Percentiles rank a stretch among this genome's conserved stretches.
Evolutionary conservation across 306 rosid genomes (phyloP).

Genomic region (Dryas octopetala): DNA sequence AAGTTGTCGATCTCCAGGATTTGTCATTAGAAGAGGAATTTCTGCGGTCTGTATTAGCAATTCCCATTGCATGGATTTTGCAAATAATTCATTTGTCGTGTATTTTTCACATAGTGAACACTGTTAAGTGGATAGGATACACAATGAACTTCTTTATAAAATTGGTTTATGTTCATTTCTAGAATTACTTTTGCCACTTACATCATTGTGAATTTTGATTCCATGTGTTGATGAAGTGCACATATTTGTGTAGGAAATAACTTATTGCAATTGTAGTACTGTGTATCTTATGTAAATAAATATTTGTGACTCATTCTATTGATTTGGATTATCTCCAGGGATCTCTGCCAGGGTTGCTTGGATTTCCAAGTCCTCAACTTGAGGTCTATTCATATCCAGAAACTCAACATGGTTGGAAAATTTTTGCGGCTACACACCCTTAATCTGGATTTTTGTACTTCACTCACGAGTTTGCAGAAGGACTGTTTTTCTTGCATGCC

Average conservation of each 20-base stretch:
- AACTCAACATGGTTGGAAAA: constrained; percentile 59
- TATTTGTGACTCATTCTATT: constrained; percentile 12
- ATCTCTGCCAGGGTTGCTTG: constrained; percentile 60
- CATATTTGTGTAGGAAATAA: background rate
- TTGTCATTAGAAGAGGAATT: constrained; percentile 53
- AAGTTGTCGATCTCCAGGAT: constrained; percentile 60
- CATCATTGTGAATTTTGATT: background rate
- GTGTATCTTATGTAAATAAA: constrained; percentile 15
- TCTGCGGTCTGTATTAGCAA: constrained; percentile 46
- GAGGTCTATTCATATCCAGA: constrained; percentile 59
- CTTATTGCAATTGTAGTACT: background rate
- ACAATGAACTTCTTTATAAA: background rate
- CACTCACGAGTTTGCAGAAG: constrained; percentile 53
- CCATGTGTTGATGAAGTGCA: constrained; percentile 6
- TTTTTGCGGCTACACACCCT: constrained; percentile 64
- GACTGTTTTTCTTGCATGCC: constrained; percentile 78
- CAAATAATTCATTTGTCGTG: background rate
- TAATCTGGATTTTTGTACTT: constrained; percentile 65
- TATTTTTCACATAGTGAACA: constrained; percentile 1
- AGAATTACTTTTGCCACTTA: background rate
- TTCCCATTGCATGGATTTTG: background rate
- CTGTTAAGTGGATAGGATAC: background rate
- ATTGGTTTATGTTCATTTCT: background rate
- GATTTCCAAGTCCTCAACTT: constrained; percentile 67
- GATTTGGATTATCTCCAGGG: constrained; percentile 47